Evolutionary conservation across 2,329 filamentous ascomycete genomes (phyloP).

Genomic region (Hymenoscyphus linearis): DNA sequence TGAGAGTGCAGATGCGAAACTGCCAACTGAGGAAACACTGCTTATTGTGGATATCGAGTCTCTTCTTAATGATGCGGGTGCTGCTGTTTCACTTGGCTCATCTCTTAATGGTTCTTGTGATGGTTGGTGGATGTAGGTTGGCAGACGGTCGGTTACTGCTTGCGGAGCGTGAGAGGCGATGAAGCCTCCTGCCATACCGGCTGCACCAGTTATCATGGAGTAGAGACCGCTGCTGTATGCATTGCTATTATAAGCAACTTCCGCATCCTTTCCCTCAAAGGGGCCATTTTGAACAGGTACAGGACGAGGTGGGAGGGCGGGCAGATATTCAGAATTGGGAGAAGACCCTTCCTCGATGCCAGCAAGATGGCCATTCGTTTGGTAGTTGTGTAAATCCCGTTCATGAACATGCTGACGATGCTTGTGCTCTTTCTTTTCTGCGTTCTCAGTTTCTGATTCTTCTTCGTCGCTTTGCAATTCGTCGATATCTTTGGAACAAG

Average conservation of each 20-base stretch:
- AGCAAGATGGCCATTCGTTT: slow-evolving; percentile 29
- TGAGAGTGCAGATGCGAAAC: slow-evolving; percentile 43
- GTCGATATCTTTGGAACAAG: slow-evolving; percentile 38
- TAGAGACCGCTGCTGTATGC: slow-evolving; percentile 38
- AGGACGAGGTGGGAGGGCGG: background rate
- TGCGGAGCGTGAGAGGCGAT: slow-evolving; percentile 35
- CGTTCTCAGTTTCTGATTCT: slow-evolving; percentile 16
- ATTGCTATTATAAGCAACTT: background rate
- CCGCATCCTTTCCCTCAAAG: background rate
- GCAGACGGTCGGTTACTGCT: slow-evolving; percentile 29
- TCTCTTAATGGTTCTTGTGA: slow-evolving; percentile 3
- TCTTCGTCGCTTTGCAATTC: slow-evolving; percentile 25
- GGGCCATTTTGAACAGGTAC: background rate
- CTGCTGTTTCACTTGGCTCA: background rate
- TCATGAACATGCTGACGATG: slow-evolving; percentile 18
- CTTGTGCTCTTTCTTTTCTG: slow-evolving; percentile 18
- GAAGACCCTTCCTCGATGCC: slow-evolving; percentile 20
- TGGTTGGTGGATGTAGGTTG: slow-evolving; percentile 26
- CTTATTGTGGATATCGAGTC: slow-evolving; percentile 25
- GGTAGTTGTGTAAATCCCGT: slow-evolving; percentile 31
- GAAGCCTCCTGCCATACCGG: slow-evolving; percentile 45
- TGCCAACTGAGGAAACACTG: slow-evolving; percentile 44
- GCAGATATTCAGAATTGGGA: slow-evolving; percentile 5
- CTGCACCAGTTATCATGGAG: slow-evolving; percentile 48
- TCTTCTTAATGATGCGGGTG: slow-evolving; percentile 8